phyloP scores from a whole-genome alignment of 73 alveolate genomes.

The Effrenium voratum region DNA sequence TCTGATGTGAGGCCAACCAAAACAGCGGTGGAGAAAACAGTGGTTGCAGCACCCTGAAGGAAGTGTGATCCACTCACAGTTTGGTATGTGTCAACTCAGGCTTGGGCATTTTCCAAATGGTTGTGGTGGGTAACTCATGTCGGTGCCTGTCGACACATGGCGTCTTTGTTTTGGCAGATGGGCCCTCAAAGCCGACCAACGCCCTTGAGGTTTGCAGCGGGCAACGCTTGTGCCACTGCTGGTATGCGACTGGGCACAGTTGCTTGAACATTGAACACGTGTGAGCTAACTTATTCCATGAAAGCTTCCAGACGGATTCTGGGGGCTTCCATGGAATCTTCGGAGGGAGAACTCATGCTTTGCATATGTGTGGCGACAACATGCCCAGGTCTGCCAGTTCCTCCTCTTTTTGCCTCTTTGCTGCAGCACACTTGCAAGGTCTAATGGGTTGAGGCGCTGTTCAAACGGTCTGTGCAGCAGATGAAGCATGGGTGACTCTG shows the following conservation, averaged over 20 bases:
- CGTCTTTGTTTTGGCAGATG: neutral
- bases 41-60: too few relatives aligned
- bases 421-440: neutral
- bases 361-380: neutral
- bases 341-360: neutral
- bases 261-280: neutral
- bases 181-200: neutral
- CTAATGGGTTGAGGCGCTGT: neutral
- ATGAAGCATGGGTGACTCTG: neutral
- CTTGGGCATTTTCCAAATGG: too few relatives aligned
- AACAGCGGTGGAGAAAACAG: too few relatives aligned
- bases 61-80: too few relatives aligned
- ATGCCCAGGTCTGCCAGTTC: constrained; percentile 55
- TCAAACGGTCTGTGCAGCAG: neutral
- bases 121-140: too few relatives aligned
- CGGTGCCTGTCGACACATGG: neutral
- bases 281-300: too few relatives aligned
- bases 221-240: constrained; percentile 62
- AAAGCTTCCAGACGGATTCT: too few relatives aligned
- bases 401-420: constrained; percentile 49
- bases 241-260: constrained; percentile 22
- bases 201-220: constrained; percentile 33
- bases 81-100: too few relatives aligned
- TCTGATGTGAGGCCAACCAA: too few relatives aligned
- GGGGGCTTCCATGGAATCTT: neutral